Percentiles rank a stretch among this genome's conserved stretches.
Conservation (phyloP, 2,329 filamentous ascomycete species). For the Emmonsiellopsis sp. region DNA sequence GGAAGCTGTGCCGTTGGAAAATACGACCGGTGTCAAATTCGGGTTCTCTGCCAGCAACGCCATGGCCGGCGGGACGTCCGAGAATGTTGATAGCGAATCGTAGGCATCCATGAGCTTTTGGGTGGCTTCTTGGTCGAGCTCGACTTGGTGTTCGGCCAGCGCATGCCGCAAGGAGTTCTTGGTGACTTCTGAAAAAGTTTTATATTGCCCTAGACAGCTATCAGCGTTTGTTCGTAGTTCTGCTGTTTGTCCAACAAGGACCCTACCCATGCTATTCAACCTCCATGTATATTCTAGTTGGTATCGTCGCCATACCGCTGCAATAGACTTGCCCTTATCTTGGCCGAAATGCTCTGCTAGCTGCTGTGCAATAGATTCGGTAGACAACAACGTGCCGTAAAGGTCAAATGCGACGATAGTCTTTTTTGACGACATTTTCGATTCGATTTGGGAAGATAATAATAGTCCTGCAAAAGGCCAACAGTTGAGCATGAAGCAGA, state of each 20-base stretch:
- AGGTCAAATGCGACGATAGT: slow-evolving; percentile 61
- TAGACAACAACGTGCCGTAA: slow-evolving; percentile 66
- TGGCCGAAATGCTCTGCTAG: slow-evolving; percentile 49
- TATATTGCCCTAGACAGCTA: slow-evolving; percentile 44
- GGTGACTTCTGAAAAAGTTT: slow-evolving; percentile 55
- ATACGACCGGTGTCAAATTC: slow-evolving; percentile 49
- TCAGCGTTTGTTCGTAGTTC: not conserved
- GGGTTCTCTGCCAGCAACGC: slow-evolving; percentile 33
- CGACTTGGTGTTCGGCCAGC: slow-evolving; percentile 45
- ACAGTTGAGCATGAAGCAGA: not conserved
- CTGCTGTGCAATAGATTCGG: slow-evolving; percentile 54
- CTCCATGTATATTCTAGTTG: slow-evolving; percentile 74
- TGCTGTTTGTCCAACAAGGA: not conserved
- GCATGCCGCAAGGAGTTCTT: slow-evolving; percentile 54
- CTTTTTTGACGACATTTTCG: slow-evolving; percentile 14
- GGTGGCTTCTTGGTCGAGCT: slow-evolving; percentile 37
- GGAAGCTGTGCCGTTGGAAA: slow-evolving; percentile 57
- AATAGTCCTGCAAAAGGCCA: not conserved
- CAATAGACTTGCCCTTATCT: slow-evolving; percentile 48
- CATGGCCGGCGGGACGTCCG: slow-evolving; percentile 51
- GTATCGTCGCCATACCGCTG: slow-evolving; percentile 55
- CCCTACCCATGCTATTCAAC: slow-evolving; percentile 61
- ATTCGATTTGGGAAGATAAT: not conserved
- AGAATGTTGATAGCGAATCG: slow-evolving; percentile 54
- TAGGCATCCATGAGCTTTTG: slow-evolving; percentile 53